Percentiles rank a stretch among this genome's conserved stretches.
phyloP scores from a whole-genome alignment of 2,329 filamentous ascomycete species.

The Epichloe scottii region DNA sequence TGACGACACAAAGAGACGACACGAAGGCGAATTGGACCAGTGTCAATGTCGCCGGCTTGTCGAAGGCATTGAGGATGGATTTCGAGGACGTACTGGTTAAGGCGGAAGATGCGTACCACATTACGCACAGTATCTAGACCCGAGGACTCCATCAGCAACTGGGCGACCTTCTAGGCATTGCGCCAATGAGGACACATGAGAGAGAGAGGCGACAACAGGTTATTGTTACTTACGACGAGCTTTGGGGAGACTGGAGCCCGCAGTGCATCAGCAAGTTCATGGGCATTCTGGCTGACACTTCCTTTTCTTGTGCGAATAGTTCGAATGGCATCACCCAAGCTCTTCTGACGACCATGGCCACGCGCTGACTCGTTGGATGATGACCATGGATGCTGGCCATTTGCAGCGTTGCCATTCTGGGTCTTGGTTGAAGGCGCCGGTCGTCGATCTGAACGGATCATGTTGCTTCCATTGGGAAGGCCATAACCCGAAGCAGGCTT shows the following conservation, averaged over 20 bases:
- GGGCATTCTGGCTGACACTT: conserved; percentile 84
- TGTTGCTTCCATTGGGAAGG: conserved; percentile 15
- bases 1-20: conserved; percentile 70
- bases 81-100: conserved; percentile 97
- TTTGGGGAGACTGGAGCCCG: conserved; percentile 80
- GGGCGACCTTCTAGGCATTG: not conserved
- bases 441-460: conserved; percentile 12
- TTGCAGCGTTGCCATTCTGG: conserved; percentile 1
- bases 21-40: conserved; percentile 91
- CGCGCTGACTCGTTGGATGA: conserved; percentile 19
- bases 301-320: conserved; percentile 69
- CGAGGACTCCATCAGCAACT: conserved; percentile 6
- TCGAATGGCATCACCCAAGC: conserved; percentile 75
- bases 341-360: conserved; percentile 66
- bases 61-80: conserved; percentile 83
- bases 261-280: conserved; percentile 83
- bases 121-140: conserved; percentile 62
- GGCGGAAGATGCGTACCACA: conserved; percentile 94
- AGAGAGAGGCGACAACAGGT: not conserved
- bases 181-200: not conserved
- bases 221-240: conserved; percentile 54
- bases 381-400: conserved; percentile 13
- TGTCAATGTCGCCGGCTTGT: conserved; percentile 83
- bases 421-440: not conserved
- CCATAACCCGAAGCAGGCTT: conserved; percentile 14